Conservation (phyloP, 83 land plant species). For the Thuja plicata region DNA sequence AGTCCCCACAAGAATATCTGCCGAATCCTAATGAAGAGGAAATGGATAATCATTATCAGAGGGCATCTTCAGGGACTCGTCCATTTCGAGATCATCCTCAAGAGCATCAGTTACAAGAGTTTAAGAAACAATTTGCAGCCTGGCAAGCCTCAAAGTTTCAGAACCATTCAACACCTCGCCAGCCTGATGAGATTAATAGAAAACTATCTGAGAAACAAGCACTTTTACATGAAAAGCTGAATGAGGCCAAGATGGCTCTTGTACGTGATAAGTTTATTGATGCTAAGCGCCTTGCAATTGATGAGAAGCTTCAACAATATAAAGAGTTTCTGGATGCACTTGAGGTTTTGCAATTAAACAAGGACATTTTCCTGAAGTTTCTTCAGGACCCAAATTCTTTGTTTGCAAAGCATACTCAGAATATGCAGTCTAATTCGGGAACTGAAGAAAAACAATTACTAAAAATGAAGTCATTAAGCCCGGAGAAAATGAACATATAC, state of each 20-base stretch:
- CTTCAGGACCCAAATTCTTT: conserved; percentile 70
- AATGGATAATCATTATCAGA: conserved; percentile 8
- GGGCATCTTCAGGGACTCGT: background rate
- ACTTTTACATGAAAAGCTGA: conserved; percentile 51
- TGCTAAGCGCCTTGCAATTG: conserved; percentile 15
- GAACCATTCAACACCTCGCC: conserved; percentile 40
- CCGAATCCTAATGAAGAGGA: background rate
- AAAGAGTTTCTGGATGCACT: conserved; percentile 74
- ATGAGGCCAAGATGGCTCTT: conserved; percentile 52
- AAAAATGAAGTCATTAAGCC: conserved; percentile 49
- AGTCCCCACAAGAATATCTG: background rate
- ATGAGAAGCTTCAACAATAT: conserved; percentile 28
- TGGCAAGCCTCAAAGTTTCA: conserved; percentile 61
- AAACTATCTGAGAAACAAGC: conserved; percentile 19
- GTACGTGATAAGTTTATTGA: conserved; percentile 19
- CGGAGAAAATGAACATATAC: too few relatives aligned
- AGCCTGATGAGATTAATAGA: conserved; percentile 24
- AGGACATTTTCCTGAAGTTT: conserved; percentile 60
- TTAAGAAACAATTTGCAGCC: conserved; percentile 89
- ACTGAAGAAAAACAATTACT: conserved; percentile 49
- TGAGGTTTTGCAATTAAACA: conserved; percentile 65
- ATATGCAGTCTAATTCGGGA: conserved; percentile 27
- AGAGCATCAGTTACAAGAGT: conserved; percentile 80
- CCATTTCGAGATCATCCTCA: conserved; percentile 82
- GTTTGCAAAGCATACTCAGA: conserved; percentile 34